phyloP scores from a whole-genome alignment of 352 stramenopile genomes.

The Globisporangium radiosum region DNA sequence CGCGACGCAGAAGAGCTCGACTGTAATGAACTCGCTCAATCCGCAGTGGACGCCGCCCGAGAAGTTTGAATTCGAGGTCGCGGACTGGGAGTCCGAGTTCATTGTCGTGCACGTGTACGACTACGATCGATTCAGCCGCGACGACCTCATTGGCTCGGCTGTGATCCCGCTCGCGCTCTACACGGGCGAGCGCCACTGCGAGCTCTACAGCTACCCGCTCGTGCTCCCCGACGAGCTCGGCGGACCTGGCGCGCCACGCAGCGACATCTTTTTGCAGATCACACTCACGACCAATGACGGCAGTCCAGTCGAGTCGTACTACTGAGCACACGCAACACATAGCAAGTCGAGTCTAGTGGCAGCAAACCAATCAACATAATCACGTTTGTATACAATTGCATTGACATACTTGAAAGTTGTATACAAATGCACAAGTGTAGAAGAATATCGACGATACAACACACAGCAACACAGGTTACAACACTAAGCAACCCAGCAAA shows the following conservation, averaged over 20 bases:
- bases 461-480: no score
- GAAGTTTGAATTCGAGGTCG: conserved; percentile 66
- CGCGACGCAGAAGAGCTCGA: conserved; percentile 53
- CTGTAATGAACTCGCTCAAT: conserved; percentile 57
- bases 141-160: conserved; percentile 70
- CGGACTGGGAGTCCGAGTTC: conserved; percentile 57
- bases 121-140: conserved; percentile 56
- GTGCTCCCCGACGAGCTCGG: conserved; percentile 54
- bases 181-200: conserved; percentile 41
- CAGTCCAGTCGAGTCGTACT: conserved; percentile 31
- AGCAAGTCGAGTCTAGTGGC: background rate
- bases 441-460: no score
- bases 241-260: conserved; percentile 32
- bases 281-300: conserved; percentile 45
- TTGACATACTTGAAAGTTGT: no score
- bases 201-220: conserved; percentile 67
- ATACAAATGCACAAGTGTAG: no score
- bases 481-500: no score
- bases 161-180: conserved; percentile 60
- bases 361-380: no score
- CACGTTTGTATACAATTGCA: no score
- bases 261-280: conserved; percentile 63
- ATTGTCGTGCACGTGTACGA: conserved; percentile 65
- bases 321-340: conserved; percentile 6
- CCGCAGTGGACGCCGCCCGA: conserved; percentile 63